Base-by-base conservation (phyloP, 108 stramenopile species). In the Pseudonitzschia multiseries region DNA sequence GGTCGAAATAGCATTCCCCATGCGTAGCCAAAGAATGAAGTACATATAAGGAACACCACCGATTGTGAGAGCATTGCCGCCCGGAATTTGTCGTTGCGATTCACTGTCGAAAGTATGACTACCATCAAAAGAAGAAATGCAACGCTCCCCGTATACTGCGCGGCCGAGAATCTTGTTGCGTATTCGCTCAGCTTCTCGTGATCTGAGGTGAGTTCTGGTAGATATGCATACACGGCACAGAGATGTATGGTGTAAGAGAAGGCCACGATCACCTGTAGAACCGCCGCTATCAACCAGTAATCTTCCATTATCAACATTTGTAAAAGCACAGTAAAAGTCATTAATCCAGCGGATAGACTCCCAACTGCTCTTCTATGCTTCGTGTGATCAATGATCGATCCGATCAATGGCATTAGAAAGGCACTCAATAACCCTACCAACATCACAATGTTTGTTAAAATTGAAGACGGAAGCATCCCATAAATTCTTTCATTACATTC, bases 351-450 rank as follows among this genome's bases (percentile, higher is more conserved):
- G 13, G 86, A 79, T n/a, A 73, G 44, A 28, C 53, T 64, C 21
- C 86, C 90, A 13, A 86, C 83, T 26, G 66, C 52, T 75, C 80
- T 56, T 53, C 92, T 74, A 65, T 83, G 65, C 10, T 74, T 61
- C 22, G 92, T 88, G 72, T 90, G 87, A 72, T 93, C 92, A 41
- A 93, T 73, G 53, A 93, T 66, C 15, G 89, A 79, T 20, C 92
- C 92, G 13, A 89, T 52, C 72, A 93, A 68, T 0, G 92, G 92
- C 74, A 90, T 76, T 24, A 78, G 31, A 18, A 84, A 31, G 0
- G 89, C 79, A 18, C 75, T 71, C 31, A 84, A 42, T 9, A 93
- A 52, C 2, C 89, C 87, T n/a, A 79, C 80, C 21, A 86, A 73
- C 33, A 78, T 79, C 50, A 81, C 82, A 74, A 89, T 85, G 29